Evolutionary conservation across 2,329 filamentous ascomycete genomes (phyloP).

Genomic region (Trichocomaceae sp.): DNA sequence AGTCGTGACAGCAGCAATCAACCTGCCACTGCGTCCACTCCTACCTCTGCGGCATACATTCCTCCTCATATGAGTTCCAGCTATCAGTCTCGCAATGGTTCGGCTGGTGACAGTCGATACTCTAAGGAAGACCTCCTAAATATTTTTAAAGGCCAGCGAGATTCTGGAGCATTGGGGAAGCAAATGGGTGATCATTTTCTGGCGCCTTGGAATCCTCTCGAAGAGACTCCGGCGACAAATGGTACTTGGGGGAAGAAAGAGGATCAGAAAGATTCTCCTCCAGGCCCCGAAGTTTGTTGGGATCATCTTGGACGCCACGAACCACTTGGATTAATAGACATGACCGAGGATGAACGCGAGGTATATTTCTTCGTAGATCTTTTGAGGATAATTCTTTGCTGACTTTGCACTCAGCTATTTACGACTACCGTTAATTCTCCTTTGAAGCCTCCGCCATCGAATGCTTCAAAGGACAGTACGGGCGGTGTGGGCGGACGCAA

Average conservation of each 20-base stretch:
- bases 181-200: conserved; percentile 64
- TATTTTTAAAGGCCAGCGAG: conserved; percentile 58
- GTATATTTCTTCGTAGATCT: conserved; percentile 30
- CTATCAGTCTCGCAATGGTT: conserved; percentile 48
- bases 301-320: conserved; percentile 62
- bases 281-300: conserved; percentile 91
- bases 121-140: conserved; percentile 71
- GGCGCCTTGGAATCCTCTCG: conserved; percentile 70
- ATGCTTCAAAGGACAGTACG: conserved; percentile 51
- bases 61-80: conserved; percentile 54
- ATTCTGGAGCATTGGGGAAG: conserved; percentile 49
- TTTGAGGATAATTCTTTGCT: not conserved
- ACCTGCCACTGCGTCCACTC: conserved; percentile 33
- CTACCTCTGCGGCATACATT: conserved; percentile 49
- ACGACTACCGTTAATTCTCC: conserved; percentile 85
- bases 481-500: conserved; percentile 58
- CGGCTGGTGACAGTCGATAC: conserved; percentile 57
- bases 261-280: conserved; percentile 65
- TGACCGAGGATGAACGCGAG: conserved; percentile 63
- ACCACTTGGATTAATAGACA: conserved; percentile 66
- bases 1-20: conserved; percentile 37
- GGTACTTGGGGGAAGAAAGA: conserved; percentile 69
- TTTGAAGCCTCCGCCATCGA: conserved; percentile 73
- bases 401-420: conserved; percentile 58
- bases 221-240: conserved; percentile 56